phyloP scores from a whole-genome alignment of 2,329 filamentous ascomycete species.

The Aspergillus fumigatus region DNA sequence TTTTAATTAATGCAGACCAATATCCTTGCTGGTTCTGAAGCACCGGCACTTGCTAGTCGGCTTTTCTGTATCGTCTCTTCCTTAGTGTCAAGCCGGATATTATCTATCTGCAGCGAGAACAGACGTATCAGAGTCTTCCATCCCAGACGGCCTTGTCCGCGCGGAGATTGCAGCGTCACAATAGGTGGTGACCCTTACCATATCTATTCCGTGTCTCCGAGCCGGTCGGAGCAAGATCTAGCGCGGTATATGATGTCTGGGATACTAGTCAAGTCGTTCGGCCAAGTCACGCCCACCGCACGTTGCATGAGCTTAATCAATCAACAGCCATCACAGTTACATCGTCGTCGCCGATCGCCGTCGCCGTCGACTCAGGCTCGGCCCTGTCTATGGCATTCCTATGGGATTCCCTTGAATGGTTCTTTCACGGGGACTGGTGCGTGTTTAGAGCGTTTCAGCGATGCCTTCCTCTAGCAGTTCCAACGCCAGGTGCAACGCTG shows the following conservation, averaged over 20 bases:
- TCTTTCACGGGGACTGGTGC: background rate
- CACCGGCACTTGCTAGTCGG: background rate
- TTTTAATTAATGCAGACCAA: background rate
- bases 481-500: background rate
- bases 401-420: background rate
- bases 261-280: background rate
- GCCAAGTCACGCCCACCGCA: background rate
- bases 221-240: background rate
- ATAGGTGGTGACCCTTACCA: background rate
- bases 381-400: background rate
- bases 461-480: background rate
- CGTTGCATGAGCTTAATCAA: background rate
- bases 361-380: background rate
- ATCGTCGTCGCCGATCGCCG: background rate
- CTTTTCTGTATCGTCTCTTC: background rate
- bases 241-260: background rate
- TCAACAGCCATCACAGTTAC: background rate
- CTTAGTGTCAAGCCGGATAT: background rate
- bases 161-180: background rate
- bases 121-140: background rate
- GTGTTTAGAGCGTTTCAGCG: background rate
- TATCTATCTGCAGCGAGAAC: background rate
- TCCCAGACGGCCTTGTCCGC: background rate
- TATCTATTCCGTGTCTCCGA: background rate
- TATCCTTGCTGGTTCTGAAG: background rate